Evolutionary conservation across 2,329 filamentous ascomycete species (phyloP).

Genomic region (Claviceps pazoutovae): DNA sequence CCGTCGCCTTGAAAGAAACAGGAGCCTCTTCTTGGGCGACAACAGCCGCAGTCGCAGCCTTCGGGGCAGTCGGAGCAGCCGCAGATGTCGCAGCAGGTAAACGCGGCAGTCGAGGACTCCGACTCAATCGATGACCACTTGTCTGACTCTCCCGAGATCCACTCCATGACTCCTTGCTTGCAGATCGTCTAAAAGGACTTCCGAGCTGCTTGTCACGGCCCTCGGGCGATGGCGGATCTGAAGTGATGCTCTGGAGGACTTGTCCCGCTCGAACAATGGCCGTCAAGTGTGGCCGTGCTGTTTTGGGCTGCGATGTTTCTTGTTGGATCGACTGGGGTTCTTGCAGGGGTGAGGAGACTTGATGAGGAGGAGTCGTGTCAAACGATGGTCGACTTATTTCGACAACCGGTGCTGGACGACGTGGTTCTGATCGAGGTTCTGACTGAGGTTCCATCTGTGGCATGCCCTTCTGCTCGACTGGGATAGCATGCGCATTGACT

Average conservation of each 20-base stretch:
- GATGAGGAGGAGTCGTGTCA: constrained; percentile 20
- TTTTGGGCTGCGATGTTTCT: constrained; percentile 16
- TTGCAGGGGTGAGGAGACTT: constrained; percentile 24
- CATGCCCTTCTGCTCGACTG: background rate
- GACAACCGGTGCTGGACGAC: constrained; percentile 6
- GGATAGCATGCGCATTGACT: background rate
- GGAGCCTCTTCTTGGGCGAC: constrained; percentile 18
- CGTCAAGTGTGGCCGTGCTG: constrained; percentile 32
- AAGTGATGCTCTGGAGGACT: constrained; percentile 43
- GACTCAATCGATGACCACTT: constrained; percentile 13
- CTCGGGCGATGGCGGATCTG: constrained; percentile 43
- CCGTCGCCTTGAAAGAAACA: constrained; percentile 11
- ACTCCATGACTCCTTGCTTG: constrained; percentile 21
- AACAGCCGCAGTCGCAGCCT: constrained; percentile 1
- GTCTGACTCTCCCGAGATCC: constrained; percentile 14
- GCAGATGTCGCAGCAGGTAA: constrained; percentile 5
- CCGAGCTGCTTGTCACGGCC: constrained; percentile 35
- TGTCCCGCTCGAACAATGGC: constrained; percentile 45
- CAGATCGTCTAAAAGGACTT: constrained; percentile 38
- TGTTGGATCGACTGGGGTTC: constrained; percentile 18
- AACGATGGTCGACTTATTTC: constrained; percentile 12
- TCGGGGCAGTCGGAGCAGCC: constrained; percentile 4
- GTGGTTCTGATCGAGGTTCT: background rate
- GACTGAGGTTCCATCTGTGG: background rate
- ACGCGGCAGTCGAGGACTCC: constrained; percentile 16